phyloP scores from a whole-genome alignment of 2,329 filamentous ascomycete species.

The Arthrobotrys megalospora region DNA sequence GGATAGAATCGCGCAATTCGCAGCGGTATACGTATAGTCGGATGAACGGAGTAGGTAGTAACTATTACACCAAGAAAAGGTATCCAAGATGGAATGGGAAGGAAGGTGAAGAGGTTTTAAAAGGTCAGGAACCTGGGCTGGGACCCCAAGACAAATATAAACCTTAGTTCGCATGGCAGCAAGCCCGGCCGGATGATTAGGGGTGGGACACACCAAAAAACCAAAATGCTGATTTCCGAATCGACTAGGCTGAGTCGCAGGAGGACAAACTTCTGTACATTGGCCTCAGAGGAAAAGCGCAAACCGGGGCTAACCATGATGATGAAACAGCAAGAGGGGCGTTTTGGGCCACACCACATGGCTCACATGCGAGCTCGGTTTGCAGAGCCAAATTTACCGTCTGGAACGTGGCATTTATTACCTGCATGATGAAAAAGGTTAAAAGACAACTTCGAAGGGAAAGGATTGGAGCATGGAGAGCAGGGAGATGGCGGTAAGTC shows the following conservation, averaged over 20 bases:
- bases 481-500: constrained; percentile 18
- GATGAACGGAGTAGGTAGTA: constrained; percentile 26
- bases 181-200: constrained; percentile 47
- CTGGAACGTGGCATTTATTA: constrained; percentile 61
- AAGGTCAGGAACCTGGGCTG: constrained; percentile 55
- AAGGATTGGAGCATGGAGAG: constrained; percentile 25
- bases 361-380: constrained; percentile 60
- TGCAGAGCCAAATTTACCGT: constrained; percentile 59
- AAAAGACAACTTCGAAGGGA: constrained; percentile 38
- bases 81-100: constrained; percentile 47
- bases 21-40: constrained; percentile 8
- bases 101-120: constrained; percentile 55
- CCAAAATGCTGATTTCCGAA: constrained; percentile 47
- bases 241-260: constrained; percentile 49
- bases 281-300: constrained; percentile 36
- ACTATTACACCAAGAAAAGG: constrained; percentile 15
- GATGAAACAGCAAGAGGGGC: constrained; percentile 52
- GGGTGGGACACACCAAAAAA: constrained; percentile 44
- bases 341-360: constrained; percentile 56
- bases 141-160: constrained; percentile 57
- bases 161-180: constrained; percentile 34
- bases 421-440: constrained; percentile 52
- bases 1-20: constrained; percentile 17
- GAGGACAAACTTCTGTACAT: constrained; percentile 39
- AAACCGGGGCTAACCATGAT: constrained; percentile 60